A percentile compares a stretch with the other conserved stretches of the same genome.
Evolutionary conservation across 176 grass and related monocot genomes (phyloP).

Genomic region (Oryza officinalis): DNA sequence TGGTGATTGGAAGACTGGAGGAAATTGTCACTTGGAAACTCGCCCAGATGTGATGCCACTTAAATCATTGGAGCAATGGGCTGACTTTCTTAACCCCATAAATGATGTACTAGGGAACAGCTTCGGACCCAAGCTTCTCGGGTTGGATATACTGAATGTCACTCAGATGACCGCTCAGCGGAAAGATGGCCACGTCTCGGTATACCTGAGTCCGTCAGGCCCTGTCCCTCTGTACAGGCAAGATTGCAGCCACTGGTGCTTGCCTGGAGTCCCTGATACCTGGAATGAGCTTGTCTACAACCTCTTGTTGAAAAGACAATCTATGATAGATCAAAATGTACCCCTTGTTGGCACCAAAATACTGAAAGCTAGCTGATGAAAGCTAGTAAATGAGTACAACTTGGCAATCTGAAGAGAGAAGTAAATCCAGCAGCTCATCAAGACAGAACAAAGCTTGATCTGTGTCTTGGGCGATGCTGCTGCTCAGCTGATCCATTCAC

Average conservation of each 20-base stretch:
- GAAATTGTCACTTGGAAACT: conserved; percentile 62
- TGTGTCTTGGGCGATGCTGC: not conserved
- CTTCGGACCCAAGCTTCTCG: not conserved
- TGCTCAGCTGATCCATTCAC: too few relatives aligned
- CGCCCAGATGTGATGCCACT: conserved; percentile 38
- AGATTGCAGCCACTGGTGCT: conserved; percentile 95
- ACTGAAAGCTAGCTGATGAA: not conserved
- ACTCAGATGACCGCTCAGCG: conserved; percentile 72
- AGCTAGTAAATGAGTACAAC: not conserved
- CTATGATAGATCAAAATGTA: not conserved
- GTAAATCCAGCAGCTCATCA: not conserved
- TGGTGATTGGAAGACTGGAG: conserved; percentile 71
- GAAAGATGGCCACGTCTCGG: conserved; percentile 71
- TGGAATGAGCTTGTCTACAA: conserved; percentile 81
- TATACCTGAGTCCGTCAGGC: conserved; percentile 50
- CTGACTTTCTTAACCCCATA: conserved; percentile 59
- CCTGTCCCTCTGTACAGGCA: conserved; percentile 58
- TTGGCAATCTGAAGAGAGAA: not conserved
- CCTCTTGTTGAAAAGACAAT: conserved; percentile 47
- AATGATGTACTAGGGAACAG: conserved; percentile 41
- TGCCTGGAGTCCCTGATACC: conserved; percentile 76
- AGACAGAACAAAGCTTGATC: not conserved
- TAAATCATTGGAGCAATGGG: conserved; percentile 53
- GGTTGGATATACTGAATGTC: conserved; percentile 62
- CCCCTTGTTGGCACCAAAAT: not conserved